phyloP scores from a whole-genome alignment of 1,284 basidiomycete species.

The Phellopilus nigrolimitatus region DNA sequence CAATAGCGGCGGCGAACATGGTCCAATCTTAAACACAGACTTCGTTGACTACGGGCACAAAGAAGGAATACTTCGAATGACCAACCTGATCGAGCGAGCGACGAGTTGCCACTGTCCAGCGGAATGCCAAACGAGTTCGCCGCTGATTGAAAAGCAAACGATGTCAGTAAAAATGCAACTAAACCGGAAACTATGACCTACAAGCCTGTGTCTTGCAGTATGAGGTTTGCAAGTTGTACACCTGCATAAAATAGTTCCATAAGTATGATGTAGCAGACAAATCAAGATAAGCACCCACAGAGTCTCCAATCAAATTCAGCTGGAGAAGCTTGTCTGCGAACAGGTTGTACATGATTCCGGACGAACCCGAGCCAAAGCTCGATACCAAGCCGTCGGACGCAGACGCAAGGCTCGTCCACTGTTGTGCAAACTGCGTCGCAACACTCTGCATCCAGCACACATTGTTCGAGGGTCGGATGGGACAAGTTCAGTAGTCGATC shows the following conservation, averaged over 20 bases:
- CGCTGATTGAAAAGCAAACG: not conserved
- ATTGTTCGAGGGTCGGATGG: too few relatives aligned
- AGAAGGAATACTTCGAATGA: slow-evolving; percentile 3
- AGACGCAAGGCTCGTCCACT: slow-evolving; percentile 5
- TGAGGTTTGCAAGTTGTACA: slow-evolving; percentile 11
- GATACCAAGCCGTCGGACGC: slow-evolving; percentile 6
- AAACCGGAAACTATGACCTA: not conserved
- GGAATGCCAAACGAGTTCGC: slow-evolving; percentile 10
- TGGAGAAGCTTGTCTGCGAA: slow-evolving; percentile 38
- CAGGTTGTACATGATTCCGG: slow-evolving; percentile 43
- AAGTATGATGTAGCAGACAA: not conserved
- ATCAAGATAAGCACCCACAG: slow-evolving; percentile 22
- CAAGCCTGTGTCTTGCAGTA: slow-evolving; percentile 3
- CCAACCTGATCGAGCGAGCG: not conserved
- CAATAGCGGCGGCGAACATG: slow-evolving; percentile 34
- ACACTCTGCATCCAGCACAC: too few relatives aligned
- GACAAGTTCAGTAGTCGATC: slow-evolving; percentile 6
- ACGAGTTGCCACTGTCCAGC: not conserved
- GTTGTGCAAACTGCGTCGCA: slow-evolving; percentile 6
- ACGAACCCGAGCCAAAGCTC: slow-evolving; percentile 31
- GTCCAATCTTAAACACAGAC: slow-evolving; percentile 31
- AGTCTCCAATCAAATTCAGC: slow-evolving; percentile 26
- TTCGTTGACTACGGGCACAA: slow-evolving; percentile 16
- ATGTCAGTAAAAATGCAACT: not conserved
- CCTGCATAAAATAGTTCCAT: not conserved